These are phyloP conservation scores for Irpex rosettiformis DNA, from an alignment of 1,284 basidiomycete species.

Conservation along the genomic window DNA sequence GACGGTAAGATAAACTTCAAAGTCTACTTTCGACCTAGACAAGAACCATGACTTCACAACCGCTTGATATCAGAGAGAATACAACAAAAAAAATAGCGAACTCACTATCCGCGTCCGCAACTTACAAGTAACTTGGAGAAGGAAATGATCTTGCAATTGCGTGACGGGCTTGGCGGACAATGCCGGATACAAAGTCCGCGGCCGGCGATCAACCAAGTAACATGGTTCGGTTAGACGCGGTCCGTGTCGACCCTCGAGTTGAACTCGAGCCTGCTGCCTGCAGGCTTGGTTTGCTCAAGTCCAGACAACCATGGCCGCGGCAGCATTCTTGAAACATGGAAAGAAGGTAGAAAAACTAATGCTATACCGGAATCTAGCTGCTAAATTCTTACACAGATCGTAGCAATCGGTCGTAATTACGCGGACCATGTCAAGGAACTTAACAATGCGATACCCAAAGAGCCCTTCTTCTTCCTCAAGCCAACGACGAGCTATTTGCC, in stretches of 20 bases:
- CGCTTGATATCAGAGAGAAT: no score
- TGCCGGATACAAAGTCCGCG: not conserved
- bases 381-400: conserved; percentile 55
- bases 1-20: no score
- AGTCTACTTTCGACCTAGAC: no score
- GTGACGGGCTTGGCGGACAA: not conserved
- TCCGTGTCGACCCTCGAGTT: not conserved
- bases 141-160: not conserved
- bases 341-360: conserved; percentile 36
- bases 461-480: conserved; percentile 99
- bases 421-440: conserved; percentile 90
- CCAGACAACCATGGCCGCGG: conserved; percentile 27
- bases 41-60: no score
- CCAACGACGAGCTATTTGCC: conserved; percentile 88
- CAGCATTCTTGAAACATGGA: conserved; percentile 45
- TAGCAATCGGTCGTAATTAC: conserved; percentile 88
- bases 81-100: no score
- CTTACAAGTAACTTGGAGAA: no score
- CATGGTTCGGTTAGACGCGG: not conserved
- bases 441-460: conserved; percentile 85
- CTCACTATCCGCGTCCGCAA: no score
- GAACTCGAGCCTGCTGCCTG: not conserved
- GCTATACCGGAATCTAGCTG: not conserved
- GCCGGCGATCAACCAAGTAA: not conserved
- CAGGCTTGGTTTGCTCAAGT: not conserved